These are phyloP conservation scores for Rhizopogon sp. DNA, from an alignment of 768 basidiomycete genomes.

Conservation along the genomic window DNA sequence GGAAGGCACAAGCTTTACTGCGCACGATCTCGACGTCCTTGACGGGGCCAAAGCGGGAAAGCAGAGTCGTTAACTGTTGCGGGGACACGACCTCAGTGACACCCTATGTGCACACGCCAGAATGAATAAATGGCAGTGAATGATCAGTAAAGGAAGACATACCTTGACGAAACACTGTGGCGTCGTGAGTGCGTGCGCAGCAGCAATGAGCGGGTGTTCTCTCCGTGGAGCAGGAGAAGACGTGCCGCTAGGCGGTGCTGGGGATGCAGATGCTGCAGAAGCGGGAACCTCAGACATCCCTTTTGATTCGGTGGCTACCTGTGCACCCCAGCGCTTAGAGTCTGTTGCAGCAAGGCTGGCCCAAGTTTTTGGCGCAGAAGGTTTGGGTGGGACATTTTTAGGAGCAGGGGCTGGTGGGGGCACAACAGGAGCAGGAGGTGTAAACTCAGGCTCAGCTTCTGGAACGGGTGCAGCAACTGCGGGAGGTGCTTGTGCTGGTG, in stretches of 20 bases:
- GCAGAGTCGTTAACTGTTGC: slow-evolving; percentile 39
- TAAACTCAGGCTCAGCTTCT: slow-evolving; percentile 6
- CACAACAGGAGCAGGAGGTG: slow-evolving; percentile 22
- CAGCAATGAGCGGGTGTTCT: slow-evolving; percentile 42
- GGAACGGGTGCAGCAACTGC: slow-evolving; percentile 16
- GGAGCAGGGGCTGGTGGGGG: slow-evolving; percentile 32
- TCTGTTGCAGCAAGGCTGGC: slow-evolving; percentile 86
- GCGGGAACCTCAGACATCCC: slow-evolving; percentile 66
- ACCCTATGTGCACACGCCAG: slow-evolving; percentile 38
- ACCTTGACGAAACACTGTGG: slow-evolving; percentile 93
- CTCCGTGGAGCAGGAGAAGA: slow-evolving; percentile 32
- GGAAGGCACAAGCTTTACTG: slow-evolving; percentile 87
- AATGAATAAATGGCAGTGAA: background rate
- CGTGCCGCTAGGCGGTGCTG: slow-evolving; percentile 25
- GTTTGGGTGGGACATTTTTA: slow-evolving; percentile 18
- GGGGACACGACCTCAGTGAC: slow-evolving; percentile 65
- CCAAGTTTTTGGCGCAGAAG: slow-evolving; percentile 75
- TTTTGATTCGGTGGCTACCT: slow-evolving; percentile 72
- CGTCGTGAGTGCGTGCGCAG: slow-evolving; percentile 60
- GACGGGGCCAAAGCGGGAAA: slow-evolving; percentile 74
- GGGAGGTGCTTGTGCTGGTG: slow-evolving; percentile 18
- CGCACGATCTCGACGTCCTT: slow-evolving; percentile 89
- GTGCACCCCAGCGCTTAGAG: slow-evolving; percentile 78
- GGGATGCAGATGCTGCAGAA: slow-evolving; percentile 30
- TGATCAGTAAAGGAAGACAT: slow-evolving; percentile 10